Evolutionary conservation across 192 early-diverging fungal species (phyloP), one percentile per base, ranked within the genome.

Genomic region (Umbelopsis sp.): DNA sequence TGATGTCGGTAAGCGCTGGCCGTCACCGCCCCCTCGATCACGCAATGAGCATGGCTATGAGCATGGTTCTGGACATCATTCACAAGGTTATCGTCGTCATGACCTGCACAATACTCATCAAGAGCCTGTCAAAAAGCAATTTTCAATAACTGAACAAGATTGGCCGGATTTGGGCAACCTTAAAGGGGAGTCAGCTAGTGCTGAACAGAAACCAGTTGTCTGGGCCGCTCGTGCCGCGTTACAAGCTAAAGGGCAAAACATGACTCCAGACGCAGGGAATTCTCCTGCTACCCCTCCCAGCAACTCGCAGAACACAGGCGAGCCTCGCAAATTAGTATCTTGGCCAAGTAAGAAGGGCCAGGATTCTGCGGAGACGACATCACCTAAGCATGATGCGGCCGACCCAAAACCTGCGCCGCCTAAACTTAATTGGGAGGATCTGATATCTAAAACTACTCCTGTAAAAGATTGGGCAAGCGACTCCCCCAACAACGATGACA

Each of bases 401-500:
- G 37, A 6, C 37, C 2, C 37, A 41, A 41, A 49, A 49, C 48
- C 48, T 49, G 18, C 5, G 18, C 48, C 5, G 18, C 48, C 48
- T 1, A 35, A 25, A 16, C 13, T 61, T 11, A 61, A 25, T 2
- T 61, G 55, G 55, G 55, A 61, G 4, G 55, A 61, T 13, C 11
- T 61, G 1, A 61, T 61, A 35, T 16, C 55, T 1, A 61, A 61
- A 30, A 25, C 27, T 15, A 61, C 27, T 10, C 55, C 55, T 30
- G 55, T 61, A 4, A 61, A 25, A 10, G 55, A 61, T 61, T 61
- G 55, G 55, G 55, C 55, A 18, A 35, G 27, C 33, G 55, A 61
- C 55, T 61, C 55, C 1, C 55, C 55, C 3, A 61, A 8, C 15
- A 35, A 35, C 4, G 55, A 61, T 35, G 30, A 27, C 1, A 13